Conservation (phyloP, 2,329 filamentous ascomycete genomes). For the Hypoxylon sp. region DNA sequence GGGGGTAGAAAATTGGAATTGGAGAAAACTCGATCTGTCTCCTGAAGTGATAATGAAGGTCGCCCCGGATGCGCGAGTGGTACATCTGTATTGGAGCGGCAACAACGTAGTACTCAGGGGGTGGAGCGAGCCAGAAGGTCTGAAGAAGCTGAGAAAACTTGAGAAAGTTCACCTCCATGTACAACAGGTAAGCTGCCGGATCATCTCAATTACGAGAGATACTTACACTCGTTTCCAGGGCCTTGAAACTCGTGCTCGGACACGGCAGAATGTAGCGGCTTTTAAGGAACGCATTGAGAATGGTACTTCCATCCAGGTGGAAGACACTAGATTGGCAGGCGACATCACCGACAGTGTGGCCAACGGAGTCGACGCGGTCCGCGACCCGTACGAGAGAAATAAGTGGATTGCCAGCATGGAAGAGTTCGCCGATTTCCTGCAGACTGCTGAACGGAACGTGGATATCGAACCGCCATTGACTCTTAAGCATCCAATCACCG, state of each 20-base stretch:
- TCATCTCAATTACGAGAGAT: not conserved
- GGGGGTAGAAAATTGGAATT: conserved; percentile 11
- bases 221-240: conserved; percentile 1
- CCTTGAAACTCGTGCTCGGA: conserved; percentile 9
- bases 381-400: conserved; percentile 7
- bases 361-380: not conserved
- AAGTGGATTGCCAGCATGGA: conserved; percentile 14
- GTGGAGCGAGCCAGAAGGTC: conserved; percentile 14
- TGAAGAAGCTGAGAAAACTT: conserved; percentile 8
- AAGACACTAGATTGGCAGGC: not conserved
- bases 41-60: conserved; percentile 10
- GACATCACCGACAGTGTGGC: not conserved
- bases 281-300: conserved; percentile 9
- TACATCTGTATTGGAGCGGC: conserved; percentile 14
- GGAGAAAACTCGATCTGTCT: conserved; percentile 10
- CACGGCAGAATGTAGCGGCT: not conserved
- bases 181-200: not conserved
- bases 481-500: conserved; percentile 14
- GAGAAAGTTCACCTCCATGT: conserved; percentile 13
- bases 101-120: conserved; percentile 11
- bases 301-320: not conserved
- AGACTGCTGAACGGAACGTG: conserved; percentile 10
- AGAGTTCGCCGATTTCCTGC: conserved; percentile 14
- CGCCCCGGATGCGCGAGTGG: conserved; percentile 8
- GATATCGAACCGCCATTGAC: not conserved